Evolutionary conservation across 768 basidiomycete genomes (phyloP).

Genomic region (Macrocybe gigantea): DNA sequence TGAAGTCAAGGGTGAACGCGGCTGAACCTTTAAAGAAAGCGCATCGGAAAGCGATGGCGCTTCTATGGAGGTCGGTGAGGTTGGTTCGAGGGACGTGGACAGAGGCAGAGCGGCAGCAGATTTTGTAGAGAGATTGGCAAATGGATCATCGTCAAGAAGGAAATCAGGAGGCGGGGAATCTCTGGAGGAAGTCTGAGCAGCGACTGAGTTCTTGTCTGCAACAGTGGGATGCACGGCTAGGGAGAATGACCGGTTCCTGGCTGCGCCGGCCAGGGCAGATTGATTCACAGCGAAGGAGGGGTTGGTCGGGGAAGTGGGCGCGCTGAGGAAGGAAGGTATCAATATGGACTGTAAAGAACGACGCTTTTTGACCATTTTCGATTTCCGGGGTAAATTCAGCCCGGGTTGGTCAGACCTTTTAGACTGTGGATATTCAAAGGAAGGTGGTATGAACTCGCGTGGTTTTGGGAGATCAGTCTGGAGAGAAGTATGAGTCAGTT

Average conservation of each 20-base stretch:
- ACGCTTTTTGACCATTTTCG: conserved; percentile 42
- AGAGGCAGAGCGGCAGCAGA: conserved; percentile 9
- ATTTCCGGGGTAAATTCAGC: conserved; percentile 5
- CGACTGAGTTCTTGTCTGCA: neutral
- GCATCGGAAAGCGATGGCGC: conserved; percentile 7
- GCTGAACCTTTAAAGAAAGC: conserved; percentile 2
- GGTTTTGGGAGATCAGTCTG: no score
- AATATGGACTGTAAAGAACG: conserved; percentile 49
- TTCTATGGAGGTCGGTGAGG: conserved; percentile 10
- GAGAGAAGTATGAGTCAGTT: no score
- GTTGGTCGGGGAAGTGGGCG: conserved; percentile 19
- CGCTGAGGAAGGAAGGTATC: conserved; percentile 39
- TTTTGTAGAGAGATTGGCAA: conserved; percentile 50
- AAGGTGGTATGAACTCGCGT: no score
- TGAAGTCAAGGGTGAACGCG: conserved; percentile 23
- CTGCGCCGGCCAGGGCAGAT: conserved; percentile 7
- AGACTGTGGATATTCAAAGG: no score
- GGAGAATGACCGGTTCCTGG: conserved; percentile 19
- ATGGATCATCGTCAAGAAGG: conserved; percentile 69
- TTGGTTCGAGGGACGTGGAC: conserved; percentile 8
- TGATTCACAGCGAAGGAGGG: conserved; percentile 13
- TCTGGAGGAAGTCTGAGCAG: conserved; percentile 4
- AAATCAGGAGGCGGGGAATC: conserved; percentile 34
- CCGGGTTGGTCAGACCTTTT: no score
- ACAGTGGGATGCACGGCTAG: conserved; percentile 10